A percentile compares a stretch with the other conserved stretches of the same genome.
phyloP scores from a whole-genome alignment of 257 asterid species.

The Solanum etuberosum region DNA sequence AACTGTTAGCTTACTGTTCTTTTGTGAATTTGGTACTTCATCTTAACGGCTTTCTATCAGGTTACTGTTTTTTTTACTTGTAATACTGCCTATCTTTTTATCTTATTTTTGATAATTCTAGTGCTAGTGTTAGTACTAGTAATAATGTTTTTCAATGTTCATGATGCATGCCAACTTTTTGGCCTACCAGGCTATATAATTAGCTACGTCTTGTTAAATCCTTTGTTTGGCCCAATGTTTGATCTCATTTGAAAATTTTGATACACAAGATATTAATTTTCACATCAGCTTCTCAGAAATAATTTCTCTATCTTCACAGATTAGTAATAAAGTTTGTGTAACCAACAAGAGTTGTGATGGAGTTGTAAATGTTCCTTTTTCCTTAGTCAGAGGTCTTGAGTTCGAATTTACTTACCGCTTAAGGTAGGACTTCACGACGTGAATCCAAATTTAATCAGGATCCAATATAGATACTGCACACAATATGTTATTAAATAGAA shows the following conservation, averaged over 20 bases:
- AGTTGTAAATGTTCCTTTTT: no score
- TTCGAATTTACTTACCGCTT: no score
- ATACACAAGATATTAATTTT: background rate
- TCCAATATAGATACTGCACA: no score
- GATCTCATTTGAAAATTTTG: background rate
- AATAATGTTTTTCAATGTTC: background rate
- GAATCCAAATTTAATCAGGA: no score
- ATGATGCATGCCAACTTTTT: background rate
- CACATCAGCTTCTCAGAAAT: background rate
- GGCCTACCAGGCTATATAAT: background rate
- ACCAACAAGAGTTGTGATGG: no score
- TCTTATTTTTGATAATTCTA: background rate
- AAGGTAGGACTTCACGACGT: no score
- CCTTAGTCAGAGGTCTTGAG: background rate
- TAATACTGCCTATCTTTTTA: background rate
- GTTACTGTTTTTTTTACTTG: slow-evolving; percentile 15
- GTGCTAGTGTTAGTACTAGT: background rate
- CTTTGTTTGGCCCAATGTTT: background rate
- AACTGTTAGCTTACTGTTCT: background rate
- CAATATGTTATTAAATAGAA: no score
- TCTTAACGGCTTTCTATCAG: slow-evolving; percentile 29
- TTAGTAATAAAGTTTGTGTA: no score
- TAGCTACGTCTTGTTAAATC: background rate
- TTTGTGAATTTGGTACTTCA: slow-evolving; percentile 3
- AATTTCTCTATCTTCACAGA: background rate